Conservation (phyloP, 192 early-diverging fungal genomes). For the Backusella tarrabulga region DNA sequence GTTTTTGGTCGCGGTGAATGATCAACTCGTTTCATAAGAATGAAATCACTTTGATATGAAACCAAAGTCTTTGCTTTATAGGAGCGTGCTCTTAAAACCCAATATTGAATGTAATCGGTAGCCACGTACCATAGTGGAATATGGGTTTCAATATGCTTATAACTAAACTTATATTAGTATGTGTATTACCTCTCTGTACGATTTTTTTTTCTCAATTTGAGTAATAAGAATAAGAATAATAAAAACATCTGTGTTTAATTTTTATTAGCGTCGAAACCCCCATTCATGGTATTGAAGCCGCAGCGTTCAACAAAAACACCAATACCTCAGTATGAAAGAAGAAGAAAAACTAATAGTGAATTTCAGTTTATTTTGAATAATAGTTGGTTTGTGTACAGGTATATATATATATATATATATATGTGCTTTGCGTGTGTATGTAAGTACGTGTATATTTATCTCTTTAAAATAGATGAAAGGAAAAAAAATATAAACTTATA, state of each 20-base stretch:
- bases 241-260: neutral
- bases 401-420: neutral
- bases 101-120: neutral
- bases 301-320: neutral
- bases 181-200: neutral
- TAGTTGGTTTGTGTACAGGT: neutral
- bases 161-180: neutral
- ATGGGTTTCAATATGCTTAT: neutral
- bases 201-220: neutral
- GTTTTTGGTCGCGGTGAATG: neutral
- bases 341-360: neutral
- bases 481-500: neutral
- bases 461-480: neutral
- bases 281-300: neutral
- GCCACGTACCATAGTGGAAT: neutral
- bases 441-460: neutral
- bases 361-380: neutral
- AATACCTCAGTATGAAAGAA: neutral
- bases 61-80: neutral
- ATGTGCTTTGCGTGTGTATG: neutral
- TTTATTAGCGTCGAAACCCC: neutral
- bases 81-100: neutral
- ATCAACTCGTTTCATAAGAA: neutral
- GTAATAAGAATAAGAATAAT: neutral
- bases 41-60: neutral